A percentile compares a stretch with the other conserved stretches of the same genome.
These are phyloP conservation scores for Fusarium lyarnte DNA, from an alignment of 2,329 filamentous ascomycete species.

Conservation along the genomic window DNA sequence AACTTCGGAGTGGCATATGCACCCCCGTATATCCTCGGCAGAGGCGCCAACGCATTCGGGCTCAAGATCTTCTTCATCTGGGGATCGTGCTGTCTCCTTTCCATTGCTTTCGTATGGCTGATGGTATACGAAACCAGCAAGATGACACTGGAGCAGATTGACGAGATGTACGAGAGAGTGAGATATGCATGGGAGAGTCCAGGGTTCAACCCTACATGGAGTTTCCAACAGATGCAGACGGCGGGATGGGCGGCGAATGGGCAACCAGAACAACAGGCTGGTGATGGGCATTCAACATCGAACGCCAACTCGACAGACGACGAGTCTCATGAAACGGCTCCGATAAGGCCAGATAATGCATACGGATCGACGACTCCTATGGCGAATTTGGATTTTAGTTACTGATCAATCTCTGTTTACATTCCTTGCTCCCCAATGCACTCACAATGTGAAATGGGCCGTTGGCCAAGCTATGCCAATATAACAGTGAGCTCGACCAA, in stretches of 20 bases:
- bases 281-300: not conserved
- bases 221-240: conserved; percentile 72
- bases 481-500: not conserved
- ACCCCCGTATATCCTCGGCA: conserved; percentile 78
- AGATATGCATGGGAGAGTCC: conserved; percentile 76
- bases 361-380: conserved; percentile 67
- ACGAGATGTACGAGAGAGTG: conserved; percentile 80
- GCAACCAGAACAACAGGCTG: conserved; percentile 50
- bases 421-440: not conserved
- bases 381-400: conserved; percentile 70
- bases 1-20: conserved; percentile 88
- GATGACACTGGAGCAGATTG: conserved; percentile 79
- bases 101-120: conserved; percentile 76
- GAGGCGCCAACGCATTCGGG: conserved; percentile 74
- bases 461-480: not conserved
- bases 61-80: conserved; percentile 83
- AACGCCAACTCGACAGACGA: conserved; percentile 31
- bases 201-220: conserved; percentile 73
- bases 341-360: conserved; percentile 39
- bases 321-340: not conserved
- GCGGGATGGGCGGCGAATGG: conserved; percentile 67
- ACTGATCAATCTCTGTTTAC: conserved; percentile 52
- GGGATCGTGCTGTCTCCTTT: conserved; percentile 79
- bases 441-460: no score
- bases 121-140: conserved; percentile 83